Evolutionary conservation across 805 yeast species (phyloP), one percentile per base, ranked within the genome.

Genomic region (Kuraishia capsulata): DNA sequence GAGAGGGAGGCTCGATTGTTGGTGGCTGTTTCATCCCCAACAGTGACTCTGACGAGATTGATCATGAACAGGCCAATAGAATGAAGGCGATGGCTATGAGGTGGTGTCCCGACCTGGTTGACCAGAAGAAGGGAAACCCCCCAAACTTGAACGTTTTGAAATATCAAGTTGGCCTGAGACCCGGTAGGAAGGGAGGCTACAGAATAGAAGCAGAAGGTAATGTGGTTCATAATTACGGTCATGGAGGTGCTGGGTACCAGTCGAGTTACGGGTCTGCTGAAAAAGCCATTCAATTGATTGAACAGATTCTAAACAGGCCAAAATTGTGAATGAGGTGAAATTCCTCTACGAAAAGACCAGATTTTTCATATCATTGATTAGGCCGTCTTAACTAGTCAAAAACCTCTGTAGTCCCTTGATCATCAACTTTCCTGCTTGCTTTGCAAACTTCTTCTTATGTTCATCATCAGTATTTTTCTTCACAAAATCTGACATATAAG

Each of bases 231-330:
- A 73, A 72, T 48, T 80, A 79, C 52, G 86, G 87, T 2, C 82
- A 85, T 23, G 85, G 76, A 6, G 87, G 87, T 23, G 75, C 84
- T 19, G 92, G 92, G 0, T 82, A 74, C 56, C 94, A 85, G 61
- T 50, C 50, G 38, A 49, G 54, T 16, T 52, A 43, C 37, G 57
- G 57, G 2, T 40, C 49, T 34, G 52, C 53, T 30, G 48, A 50
- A 28, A 45, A 41, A 35, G 57, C 73, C 3, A 62, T 67, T 14
- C 40, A 46, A 36, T 46, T 65, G 14, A 65, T 63, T 1, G 52
- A 55, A 4, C 48, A 53, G 14, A 55, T 49, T 19, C 38, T 53
- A 25, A 44, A 20, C 13, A 18, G 25, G 5, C 17, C 31, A 5
- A 28, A 28, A 28, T 14, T 28, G 6, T 28, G 31, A 28, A 28